Percentiles rank a stretch among this genome's conserved stretches.
These are phyloP conservation scores for Naganishia sp. DNA, from an alignment of 1,284 basidiomycete species.

Conservation along the genomic window DNA sequence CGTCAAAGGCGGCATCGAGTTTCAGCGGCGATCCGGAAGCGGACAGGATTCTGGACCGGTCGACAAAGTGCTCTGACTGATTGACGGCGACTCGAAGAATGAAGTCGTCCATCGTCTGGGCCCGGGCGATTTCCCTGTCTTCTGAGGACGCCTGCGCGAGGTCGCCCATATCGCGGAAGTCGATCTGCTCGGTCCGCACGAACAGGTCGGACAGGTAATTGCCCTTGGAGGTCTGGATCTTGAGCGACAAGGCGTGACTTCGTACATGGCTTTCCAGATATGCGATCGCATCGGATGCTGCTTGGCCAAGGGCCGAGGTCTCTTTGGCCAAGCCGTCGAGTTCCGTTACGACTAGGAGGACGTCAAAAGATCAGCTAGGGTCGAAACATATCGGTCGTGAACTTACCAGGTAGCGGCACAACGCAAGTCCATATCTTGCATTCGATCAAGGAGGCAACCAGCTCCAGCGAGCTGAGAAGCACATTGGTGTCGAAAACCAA, in stretches of 20 bases:
- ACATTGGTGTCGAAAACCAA: conserved; percentile 95
- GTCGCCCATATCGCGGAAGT: conserved; percentile 44
- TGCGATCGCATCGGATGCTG: conserved; percentile 68
- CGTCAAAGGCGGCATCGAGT: conserved; percentile 35
- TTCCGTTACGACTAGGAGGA: conserved; percentile 76
- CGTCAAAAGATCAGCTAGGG: neutral
- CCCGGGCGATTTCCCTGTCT: conserved; percentile 55
- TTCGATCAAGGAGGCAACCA: conserved; percentile 75
- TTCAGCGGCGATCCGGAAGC: conserved; percentile 30
- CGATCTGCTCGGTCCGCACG: conserved; percentile 79
- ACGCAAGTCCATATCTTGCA: conserved; percentile 82
- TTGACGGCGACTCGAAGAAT: conserved; percentile 88
- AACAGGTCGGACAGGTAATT: conserved; percentile 85
- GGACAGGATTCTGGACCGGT: conserved; percentile 72
- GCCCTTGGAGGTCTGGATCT: conserved; percentile 91
- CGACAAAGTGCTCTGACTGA: conserved; percentile 89
- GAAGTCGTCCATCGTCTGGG: conserved; percentile 88
- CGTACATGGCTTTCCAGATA: conserved; percentile 78
- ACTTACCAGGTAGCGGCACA: conserved; percentile 71
- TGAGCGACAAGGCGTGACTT: conserved; percentile 72
- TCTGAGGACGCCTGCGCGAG: conserved; percentile 41
- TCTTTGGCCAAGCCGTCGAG: conserved; percentile 83
- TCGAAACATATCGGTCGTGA: neutral
- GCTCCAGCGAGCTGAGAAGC: conserved; percentile 72
- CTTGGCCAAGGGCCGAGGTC: conserved; percentile 63